A percentile compares a stretch with the other conserved stretches of the same genome.
phyloP scores from a whole-genome alignment of 2,329 filamentous ascomycete genomes.

The Atkinsonella hypoxylon region DNA sequence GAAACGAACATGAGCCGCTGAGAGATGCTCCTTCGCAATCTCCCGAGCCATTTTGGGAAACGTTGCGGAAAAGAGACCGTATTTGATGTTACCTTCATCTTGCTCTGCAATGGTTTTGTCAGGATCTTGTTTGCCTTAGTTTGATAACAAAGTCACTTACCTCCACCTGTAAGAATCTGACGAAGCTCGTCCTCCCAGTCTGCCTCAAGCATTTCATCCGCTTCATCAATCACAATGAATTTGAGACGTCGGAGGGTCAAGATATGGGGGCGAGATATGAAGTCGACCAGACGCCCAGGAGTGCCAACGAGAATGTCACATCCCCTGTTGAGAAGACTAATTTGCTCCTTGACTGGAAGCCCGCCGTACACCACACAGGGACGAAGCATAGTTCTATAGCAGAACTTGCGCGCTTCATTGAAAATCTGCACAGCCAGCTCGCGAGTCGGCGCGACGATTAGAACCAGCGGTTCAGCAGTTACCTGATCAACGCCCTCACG shows the following conservation, averaged over 20 bases:
- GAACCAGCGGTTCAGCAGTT: conserved; percentile 74
- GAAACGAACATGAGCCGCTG: conserved; percentile 64
- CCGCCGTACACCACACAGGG: conserved; percentile 87
- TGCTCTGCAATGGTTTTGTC: conserved; percentile 42
- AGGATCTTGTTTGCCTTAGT: conserved; percentile 6
- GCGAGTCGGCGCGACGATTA: conserved; percentile 76
- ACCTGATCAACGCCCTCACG: conserved; percentile 36
- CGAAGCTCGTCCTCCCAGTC: conserved; percentile 71
- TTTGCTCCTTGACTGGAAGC: conserved; percentile 56
- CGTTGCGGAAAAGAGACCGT: conserved; percentile 87
- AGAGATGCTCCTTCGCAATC: conserved; percentile 65
- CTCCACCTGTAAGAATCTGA: conserved; percentile 67
- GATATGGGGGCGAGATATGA: conserved; percentile 59
- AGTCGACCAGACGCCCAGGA: conserved; percentile 74
- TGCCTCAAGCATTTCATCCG: conserved; percentile 75
- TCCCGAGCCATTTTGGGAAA: conserved; percentile 73
- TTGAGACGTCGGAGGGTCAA: conserved; percentile 66
- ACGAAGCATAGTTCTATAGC: conserved; percentile 88
- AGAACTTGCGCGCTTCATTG: conserved; percentile 83
- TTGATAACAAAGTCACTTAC: conserved; percentile 38
- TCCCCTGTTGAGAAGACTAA: conserved; percentile 62
- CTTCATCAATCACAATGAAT: conserved; percentile 81
- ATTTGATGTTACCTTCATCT: conserved; percentile 56
- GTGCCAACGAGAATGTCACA: conserved; percentile 86
- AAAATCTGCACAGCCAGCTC: conserved; percentile 93